Base-by-base conservation (phyloP, 768 basidiomycete genomes). In the Polyporus arcularius region DNA sequence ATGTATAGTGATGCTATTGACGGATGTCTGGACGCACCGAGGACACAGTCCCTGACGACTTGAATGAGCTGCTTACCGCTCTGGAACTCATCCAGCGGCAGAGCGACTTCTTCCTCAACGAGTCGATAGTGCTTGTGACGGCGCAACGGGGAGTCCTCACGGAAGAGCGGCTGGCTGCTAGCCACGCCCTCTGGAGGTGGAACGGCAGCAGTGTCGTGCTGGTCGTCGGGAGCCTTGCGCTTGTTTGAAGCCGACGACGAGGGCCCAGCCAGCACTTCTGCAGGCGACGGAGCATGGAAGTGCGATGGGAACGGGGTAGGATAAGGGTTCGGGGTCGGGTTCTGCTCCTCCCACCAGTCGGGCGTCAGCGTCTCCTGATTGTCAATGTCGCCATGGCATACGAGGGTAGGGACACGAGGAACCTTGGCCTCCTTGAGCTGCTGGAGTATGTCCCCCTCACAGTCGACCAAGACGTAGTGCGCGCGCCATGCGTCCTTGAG, bases 401-500 rank as follows among this genome's bases (percentile, higher is more conserved):
- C 26, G 4, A 62, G 47, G 4, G 45, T 47, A 10, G 61, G 61
- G 6, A 62, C 52, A 28, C 18, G 11, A 14, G 4, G 15, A 11
- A 53, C 39, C 9, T 53, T 53, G 4, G 28, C 28, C 6, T 14
- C 10, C 7, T 55, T 40, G 40, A 62, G 47, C 4, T 43, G 14
- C 42, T 28, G 11, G 15, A 54, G 38, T 0, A 59, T 46, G 1
- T 39, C 45, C 0, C 46, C 46, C 21, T 48, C 46, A 7, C 28
- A 12, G 21, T 48, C 46, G 46, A 48, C 46, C 46, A 48, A 26
- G 46, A 28, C 21, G 26, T 48, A 48, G 46, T 48, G 46, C 11
- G 46, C 46, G 1, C 60, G 57, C 64, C 64, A 65, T 26, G 53
- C 46, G 39, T 65, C 64, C 54, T 62, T 65, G 10, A 65, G 38